Base-by-base conservation (phyloP, 2,329 filamentous ascomycete species). In the Emericellopsis atlantica region DNA sequence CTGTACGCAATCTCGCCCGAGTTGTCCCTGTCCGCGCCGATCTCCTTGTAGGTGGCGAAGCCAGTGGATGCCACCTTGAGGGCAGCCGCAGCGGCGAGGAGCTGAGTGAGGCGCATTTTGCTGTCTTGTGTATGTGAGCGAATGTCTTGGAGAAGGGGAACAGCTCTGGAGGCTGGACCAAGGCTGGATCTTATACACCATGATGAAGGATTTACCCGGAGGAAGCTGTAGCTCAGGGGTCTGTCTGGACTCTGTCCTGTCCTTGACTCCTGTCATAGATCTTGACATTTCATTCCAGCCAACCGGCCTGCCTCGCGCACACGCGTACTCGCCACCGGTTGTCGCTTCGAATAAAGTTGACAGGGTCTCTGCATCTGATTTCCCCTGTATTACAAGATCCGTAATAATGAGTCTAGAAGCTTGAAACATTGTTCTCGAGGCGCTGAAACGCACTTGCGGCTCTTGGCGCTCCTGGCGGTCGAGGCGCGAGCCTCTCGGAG, bases 21-120 rank as follows among this genome's bases (percentile, higher is more conserved):
- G 39, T 48, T 46, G 37, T 48, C 46, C 7, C 8, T 16, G 11
- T 32, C 31, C 5, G 18, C 22, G 32, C 42, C 44, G 21, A 48
- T 45, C 24, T 46, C 44, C 37, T 42, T 46, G 41, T 48, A 48
- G 7, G 41, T 45, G 8, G 44, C 40, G 39, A 46, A 46, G 7
- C 46, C 46, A 32, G 36, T 21, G 7, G 41, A 35, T 5, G 31
- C 36, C 16, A 36, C 22, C 15, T 29, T 23, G 21, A 32, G 31
- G 12, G 41, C 31, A 10, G 36, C 37, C 6, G 38, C 26, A 7
- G 15, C 23, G 23, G 31, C 11, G 23, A 29, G 23, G 16, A 36
- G 34, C 15, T 32, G 31, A 15, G 31, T 12, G 31, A 32, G 15
- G 15, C 31, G 31, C 31, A 32, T 32, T 12, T 5, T 21, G 18